phyloP scores from a whole-genome alignment of 2,329 filamentous ascomycete species.

The Aspergillus clavatus region DNA sequence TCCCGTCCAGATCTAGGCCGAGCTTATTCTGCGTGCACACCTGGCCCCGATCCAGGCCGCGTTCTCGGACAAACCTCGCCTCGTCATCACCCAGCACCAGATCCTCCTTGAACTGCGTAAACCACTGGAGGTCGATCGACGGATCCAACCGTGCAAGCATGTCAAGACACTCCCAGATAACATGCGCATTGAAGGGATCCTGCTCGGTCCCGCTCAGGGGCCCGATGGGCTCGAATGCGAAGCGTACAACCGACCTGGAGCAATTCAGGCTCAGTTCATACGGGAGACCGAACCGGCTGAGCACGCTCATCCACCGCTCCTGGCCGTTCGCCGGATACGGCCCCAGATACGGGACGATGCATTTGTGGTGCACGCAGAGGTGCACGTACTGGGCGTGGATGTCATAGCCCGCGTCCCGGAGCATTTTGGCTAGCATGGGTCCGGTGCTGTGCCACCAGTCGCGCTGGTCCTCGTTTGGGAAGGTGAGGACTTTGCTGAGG shows the following conservation, averaged over 20 bases:
- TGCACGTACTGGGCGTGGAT: slow-evolving; percentile 8
- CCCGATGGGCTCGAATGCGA: slow-evolving; percentile 3
- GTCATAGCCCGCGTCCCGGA: slow-evolving; percentile 3
- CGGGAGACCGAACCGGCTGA: not conserved
- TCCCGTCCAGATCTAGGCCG: not conserved
- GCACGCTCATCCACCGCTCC: no score
- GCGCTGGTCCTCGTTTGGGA: slow-evolving; percentile 2
- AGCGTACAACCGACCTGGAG: slow-evolving; percentile 1
- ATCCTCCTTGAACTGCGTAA: not conserved
- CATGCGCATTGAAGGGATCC: slow-evolving; percentile 1
- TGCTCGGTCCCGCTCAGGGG: not conserved
- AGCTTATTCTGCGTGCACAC: slow-evolving; percentile 3
- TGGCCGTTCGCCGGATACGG: no score
- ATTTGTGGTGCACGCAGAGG: not conserved
- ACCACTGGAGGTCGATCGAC: not conserved
- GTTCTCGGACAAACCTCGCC: not conserved
- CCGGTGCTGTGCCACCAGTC: slow-evolving; percentile 12
- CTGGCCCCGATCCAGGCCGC: slow-evolving; percentile 1
- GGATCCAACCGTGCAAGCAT: not conserved
- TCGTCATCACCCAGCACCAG: not conserved
- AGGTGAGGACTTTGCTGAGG: slow-evolving; percentile 1
- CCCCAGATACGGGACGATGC: no score
- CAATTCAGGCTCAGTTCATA: slow-evolving; percentile 3
- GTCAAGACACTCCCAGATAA: not conserved
- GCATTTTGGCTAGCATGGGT: slow-evolving; percentile 9